Evolutionary conservation across 1,284 basidiomycete species (phyloP).

Genomic region (Naganishia albida): DNA sequence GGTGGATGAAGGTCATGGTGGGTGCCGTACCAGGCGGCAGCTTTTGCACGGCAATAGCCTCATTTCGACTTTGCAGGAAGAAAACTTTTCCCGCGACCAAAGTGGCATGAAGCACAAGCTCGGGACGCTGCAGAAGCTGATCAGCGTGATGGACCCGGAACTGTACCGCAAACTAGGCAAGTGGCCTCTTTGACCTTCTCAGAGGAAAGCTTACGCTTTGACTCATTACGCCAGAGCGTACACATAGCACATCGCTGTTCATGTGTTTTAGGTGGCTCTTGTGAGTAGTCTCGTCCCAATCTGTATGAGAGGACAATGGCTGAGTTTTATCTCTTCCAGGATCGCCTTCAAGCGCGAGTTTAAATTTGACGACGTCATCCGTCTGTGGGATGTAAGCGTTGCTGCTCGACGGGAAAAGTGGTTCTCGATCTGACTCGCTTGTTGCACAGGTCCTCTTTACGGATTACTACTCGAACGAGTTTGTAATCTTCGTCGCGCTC

Average conservation of each 20-base stretch:
- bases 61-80: slow-evolving; percentile 63
- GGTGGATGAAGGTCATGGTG: slow-evolving; percentile 93
- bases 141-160: slow-evolving; percentile 90
- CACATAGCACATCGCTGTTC: slow-evolving; percentile 89
- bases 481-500: slow-evolving; percentile 91
- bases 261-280: slow-evolving; percentile 87
- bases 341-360: slow-evolving; percentile 97
- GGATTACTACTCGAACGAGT: slow-evolving; percentile 79
- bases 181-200: slow-evolving; percentile 32
- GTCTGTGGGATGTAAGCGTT: slow-evolving; percentile 76
- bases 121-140: slow-evolving; percentile 82
- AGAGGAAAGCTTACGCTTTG: slow-evolving; percentile 5
- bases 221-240: slow-evolving; percentile 65
- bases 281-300: slow-evolving; percentile 22
- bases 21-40: slow-evolving; percentile 40
- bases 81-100: slow-evolving; percentile 94
- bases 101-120: slow-evolving; percentile 96
- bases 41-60: not conserved
- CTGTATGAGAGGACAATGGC: not conserved
- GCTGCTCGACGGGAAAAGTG: not conserved
- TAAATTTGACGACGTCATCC: slow-evolving; percentile 79
- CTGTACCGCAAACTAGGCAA: slow-evolving; percentile 80
- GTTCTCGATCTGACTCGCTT: slow-evolving; percentile 28
- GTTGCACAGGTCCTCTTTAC: slow-evolving; percentile 71
- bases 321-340: slow-evolving; percentile 56